Evolutionary conservation across 768 basidiomycete species (phyloP).

Genomic region (Amanita phalloides): DNA sequence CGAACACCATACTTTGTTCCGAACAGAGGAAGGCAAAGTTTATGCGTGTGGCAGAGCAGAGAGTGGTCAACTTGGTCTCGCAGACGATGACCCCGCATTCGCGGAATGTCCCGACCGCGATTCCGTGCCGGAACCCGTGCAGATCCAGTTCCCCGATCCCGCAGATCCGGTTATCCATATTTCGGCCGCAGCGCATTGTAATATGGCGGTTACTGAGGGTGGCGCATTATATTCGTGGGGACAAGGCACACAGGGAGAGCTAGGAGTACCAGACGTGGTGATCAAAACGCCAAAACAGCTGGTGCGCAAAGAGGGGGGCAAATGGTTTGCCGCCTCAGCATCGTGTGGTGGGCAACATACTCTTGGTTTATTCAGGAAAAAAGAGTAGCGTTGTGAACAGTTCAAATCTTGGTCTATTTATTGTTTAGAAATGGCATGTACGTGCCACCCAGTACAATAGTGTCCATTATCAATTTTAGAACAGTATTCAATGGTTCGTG

Average conservation of each 20-base stretch:
- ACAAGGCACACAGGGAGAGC: constrained; percentile 66
- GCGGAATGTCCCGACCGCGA: constrained; percentile 42
- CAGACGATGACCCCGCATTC: constrained; percentile 59
- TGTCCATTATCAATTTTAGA: not conserved
- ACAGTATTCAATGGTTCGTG: not conserved
- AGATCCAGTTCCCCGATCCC: constrained; percentile 51
- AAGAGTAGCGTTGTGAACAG: constrained; percentile 57
- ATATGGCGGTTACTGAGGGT: constrained; percentile 53
- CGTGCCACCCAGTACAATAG: not conserved
- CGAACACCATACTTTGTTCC: constrained; percentile 85
- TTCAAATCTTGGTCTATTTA: not conserved
- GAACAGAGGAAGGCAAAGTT: constrained; percentile 74
- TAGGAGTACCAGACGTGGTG: constrained; percentile 53
- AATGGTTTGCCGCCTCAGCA: constrained; percentile 54
- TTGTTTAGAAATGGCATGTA: not conserved
- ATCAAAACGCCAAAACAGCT: constrained; percentile 54
- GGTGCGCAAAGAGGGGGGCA: constrained; percentile 63
- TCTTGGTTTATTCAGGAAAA: constrained; percentile 61
- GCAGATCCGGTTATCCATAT: constrained; percentile 58
- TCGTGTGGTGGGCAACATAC: constrained; percentile 78
- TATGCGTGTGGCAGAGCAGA: constrained; percentile 83
- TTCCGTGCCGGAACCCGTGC: constrained; percentile 55
- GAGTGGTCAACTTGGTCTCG: constrained; percentile 72
- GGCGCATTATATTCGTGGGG: constrained; percentile 74
- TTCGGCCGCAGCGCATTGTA: constrained; percentile 62